phyloP scores from a whole-genome alignment of 129 eudicot species.

The Helianthus annuus region DNA sequence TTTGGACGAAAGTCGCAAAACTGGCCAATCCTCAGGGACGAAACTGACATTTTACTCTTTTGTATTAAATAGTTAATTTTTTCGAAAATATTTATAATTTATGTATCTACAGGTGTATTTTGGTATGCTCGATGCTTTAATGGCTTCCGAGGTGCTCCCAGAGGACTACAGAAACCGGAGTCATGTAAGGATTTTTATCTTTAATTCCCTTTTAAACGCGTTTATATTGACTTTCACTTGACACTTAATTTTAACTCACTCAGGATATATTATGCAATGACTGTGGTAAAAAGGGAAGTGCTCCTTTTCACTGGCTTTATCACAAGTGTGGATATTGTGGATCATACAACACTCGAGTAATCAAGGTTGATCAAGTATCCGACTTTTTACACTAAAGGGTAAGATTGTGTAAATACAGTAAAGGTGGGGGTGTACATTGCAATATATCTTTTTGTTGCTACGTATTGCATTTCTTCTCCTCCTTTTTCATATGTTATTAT shows the following conservation, averaged over 20 bases:
- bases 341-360: slow-evolving; percentile 94
- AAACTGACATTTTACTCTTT: neutral
- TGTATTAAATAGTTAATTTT: neutral
- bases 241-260: neutral
- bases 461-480: slow-evolving; percentile 9
- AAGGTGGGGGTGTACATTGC: slow-evolving; percentile 29
- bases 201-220: neutral
- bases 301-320: slow-evolving; percentile 89
- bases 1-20: no score
- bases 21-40: no score
- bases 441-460: slow-evolving; percentile 25
- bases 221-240: neutral
- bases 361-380: slow-evolving; percentile 61
- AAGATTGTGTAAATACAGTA: slow-evolving; percentile 28
- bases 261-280: slow-evolving; percentile 93
- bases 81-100: neutral
- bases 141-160: slow-evolving; percentile 92
- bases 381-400: slow-evolving; percentile 47
- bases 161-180: slow-evolving; percentile 79
- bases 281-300: slow-evolving; percentile 77
- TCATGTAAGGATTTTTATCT: slow-evolving; percentile 49
- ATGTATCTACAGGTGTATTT: slow-evolving; percentile 66
- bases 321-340: slow-evolving; percentile 88
- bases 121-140: slow-evolving; percentile 96
- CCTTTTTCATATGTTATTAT: neutral